Evolutionary conservation across 805 yeast species (phyloP).

Genomic region (Cyberlindnera galapagoensis): DNA sequence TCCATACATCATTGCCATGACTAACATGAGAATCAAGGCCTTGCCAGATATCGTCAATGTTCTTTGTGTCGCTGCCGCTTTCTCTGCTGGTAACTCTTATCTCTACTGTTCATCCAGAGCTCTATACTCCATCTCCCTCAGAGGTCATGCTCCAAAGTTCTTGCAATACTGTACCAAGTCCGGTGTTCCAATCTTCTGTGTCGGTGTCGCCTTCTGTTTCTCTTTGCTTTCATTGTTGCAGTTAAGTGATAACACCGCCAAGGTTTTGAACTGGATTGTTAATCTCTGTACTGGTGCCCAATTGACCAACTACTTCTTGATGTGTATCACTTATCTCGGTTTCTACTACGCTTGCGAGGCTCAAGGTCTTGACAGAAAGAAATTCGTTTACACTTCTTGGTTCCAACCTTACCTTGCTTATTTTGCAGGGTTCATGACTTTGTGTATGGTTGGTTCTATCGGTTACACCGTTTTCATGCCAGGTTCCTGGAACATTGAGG

Average conservation of each 20-base stretch:
- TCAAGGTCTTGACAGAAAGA: slow-evolving; percentile 37
- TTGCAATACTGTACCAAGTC: slow-evolving; percentile 52
- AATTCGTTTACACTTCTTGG: slow-evolving; percentile 45
- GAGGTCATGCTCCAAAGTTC: slow-evolving; percentile 54
- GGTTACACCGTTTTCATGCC: slow-evolving; percentile 71
- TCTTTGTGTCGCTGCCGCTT: slow-evolving; percentile 45
- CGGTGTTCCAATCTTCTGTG: slow-evolving; percentile 73
- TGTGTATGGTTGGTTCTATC: slow-evolving; percentile 47
- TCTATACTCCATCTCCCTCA: slow-evolving; percentile 45
- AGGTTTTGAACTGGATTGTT: slow-evolving; percentile 64
- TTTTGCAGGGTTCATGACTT: slow-evolving; percentile 36
- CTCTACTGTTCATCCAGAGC: slow-evolving; percentile 58
- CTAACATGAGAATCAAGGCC: slow-evolving; percentile 43
- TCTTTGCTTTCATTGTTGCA: slow-evolving; percentile 64
- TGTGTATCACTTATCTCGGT: slow-evolving; percentile 53
- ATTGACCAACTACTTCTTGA: slow-evolving; percentile 49
- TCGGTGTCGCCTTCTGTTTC: slow-evolving; percentile 46
- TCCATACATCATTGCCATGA: slow-evolving; percentile 53
- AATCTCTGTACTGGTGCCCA: slow-evolving; percentile 66
- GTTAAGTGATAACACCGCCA: slow-evolving; percentile 47
- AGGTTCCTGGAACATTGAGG: slow-evolving; percentile 57
- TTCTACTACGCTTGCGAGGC: slow-evolving; percentile 54
- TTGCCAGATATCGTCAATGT: slow-evolving; percentile 47
- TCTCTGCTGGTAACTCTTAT: slow-evolving; percentile 52
- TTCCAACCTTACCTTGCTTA: slow-evolving; percentile 53